Evolutionary conservation across 2,329 filamentous ascomycete genomes (phyloP), one percentile per base, ranked within the genome.

Genomic region (Fusarium xylarioides): DNA sequence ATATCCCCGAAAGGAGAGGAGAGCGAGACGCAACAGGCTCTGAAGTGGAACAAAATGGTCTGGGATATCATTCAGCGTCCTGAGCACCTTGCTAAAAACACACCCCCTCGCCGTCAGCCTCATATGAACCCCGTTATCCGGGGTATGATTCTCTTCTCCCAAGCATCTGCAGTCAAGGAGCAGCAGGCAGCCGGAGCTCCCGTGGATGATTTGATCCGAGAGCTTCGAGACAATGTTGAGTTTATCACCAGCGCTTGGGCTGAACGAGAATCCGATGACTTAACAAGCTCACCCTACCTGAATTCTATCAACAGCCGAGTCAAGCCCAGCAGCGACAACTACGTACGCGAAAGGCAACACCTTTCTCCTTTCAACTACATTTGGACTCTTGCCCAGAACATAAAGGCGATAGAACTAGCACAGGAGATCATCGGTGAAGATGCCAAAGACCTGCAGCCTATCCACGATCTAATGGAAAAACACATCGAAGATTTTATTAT

Each of bases 41-140:
- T 86, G 58, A 82, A 78, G 66, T 86, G 85, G 83, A 81, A 82
- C 12, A 83, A 86, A 66, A 78, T 84, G 65, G 79, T 90, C 21
- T 68, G 89, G 61, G 86, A 89, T 50, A 77, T 89, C 68, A 78
- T 89, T 47, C 81, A 88, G 73, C 80, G 84, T 32, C 78, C 82
- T 19, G 79, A 77, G 28, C 87, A 88, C 77, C 63, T 74, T 37
- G 70, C 65, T 5, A 46, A 66, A 14, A 26, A 14, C 54, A 66
- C 61, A 67, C 55, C 57, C 52, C 63, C 69, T 38, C 60, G 66
- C 26, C 60, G 78, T 43, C 71, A 70, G 42, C 57, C 78, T 43
- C 74, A 80, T 54, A 72, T 74, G 32, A 79, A 78, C 23, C 75
- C 74, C 10, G 21, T 79, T 32, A 65, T 81, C 21, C 79, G 80